Conservation (phyloP, 2,329 filamentous ascomycete genomes). For the Teratosphaeria viscida region DNA sequence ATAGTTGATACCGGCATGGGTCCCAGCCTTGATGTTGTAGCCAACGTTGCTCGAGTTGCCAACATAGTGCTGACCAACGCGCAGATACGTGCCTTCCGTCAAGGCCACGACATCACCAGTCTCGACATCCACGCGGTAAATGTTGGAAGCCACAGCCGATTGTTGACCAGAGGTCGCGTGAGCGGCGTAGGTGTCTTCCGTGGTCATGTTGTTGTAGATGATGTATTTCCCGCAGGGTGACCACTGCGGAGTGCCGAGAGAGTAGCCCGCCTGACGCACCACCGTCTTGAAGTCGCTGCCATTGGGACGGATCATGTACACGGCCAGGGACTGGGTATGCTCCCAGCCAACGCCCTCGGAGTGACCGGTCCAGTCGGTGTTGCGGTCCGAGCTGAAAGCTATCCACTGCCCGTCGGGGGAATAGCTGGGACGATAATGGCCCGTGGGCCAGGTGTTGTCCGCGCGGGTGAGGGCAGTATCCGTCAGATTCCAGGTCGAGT, state of each 20-base stretch:
- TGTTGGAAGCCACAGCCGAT: neutral
- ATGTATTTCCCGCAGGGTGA: neutral
- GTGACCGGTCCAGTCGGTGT: neutral
- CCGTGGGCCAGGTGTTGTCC: neutral
- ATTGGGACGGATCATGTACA: neutral
- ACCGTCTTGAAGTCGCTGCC: neutral
- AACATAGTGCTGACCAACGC: neutral
- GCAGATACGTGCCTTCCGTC: neutral
- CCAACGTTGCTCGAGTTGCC: neutral
- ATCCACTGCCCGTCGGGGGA: neutral
- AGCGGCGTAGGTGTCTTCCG: neutral
- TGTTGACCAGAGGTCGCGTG: neutral
- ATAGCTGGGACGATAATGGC: neutral
- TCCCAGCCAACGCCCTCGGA: neutral
- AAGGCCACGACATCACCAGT: neutral
- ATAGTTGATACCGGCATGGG: neutral
- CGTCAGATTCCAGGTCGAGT: neutral
- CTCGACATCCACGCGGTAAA: neutral
- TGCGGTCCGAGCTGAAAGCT: neutral
- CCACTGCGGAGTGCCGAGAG: neutral
- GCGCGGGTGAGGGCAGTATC: neutral
- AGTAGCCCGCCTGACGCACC: neutral
- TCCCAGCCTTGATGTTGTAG: neutral
- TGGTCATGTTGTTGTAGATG: neutral
- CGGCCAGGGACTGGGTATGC: neutral